Percentiles rank a stretch among this genome's conserved stretches.
Evolutionary conservation across 371 early-diverging fungal genomes (phyloP).

Genomic region (Rhizopus stolonifer): DNA sequence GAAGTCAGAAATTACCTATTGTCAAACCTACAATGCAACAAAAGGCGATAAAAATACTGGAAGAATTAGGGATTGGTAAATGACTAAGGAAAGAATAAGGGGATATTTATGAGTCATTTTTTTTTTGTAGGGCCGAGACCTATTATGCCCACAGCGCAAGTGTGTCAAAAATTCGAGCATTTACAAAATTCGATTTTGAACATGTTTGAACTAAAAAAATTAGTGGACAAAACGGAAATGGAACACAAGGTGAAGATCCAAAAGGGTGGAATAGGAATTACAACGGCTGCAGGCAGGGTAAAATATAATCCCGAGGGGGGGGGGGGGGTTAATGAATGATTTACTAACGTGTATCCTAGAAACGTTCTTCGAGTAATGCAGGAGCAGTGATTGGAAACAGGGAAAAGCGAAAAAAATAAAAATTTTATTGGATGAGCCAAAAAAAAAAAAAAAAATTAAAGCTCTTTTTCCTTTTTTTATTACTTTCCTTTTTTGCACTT

Average conservation of each 20-base stretch:
- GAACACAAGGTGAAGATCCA: constrained; percentile 67
- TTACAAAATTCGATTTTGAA: constrained; percentile 67
- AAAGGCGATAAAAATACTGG: constrained; percentile 66
- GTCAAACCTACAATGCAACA: constrained; percentile 66
- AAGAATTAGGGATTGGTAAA: constrained; percentile 63
- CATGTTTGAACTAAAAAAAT: constrained; percentile 80
- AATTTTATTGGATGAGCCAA: not conserved
- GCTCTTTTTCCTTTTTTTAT: not conserved
- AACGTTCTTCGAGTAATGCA: constrained; percentile 28
- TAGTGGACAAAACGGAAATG: constrained; percentile 75
- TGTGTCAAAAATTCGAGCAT: constrained; percentile 75
- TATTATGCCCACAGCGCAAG: constrained; percentile 75
- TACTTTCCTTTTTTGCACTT: constrained; percentile 1
- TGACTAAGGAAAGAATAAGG: not conserved
- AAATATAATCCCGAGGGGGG: too few relatives aligned
- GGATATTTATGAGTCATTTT: too few relatives aligned
- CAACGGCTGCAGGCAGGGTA: too few relatives aligned
- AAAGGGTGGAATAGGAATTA: constrained; percentile 31
- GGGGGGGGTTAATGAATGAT: too few relatives aligned
- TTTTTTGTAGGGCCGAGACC: constrained; percentile 69
- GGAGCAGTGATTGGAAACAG: constrained; percentile 16
- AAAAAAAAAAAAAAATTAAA: not conserved
- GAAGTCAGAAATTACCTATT: constrained; percentile 68
- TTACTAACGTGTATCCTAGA: constrained; percentile 13
- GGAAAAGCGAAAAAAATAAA: constrained; percentile 28